A percentile compares a stretch with the other conserved stretches of the same genome.
phyloP scores from a whole-genome alignment of 345 rosid genomes.

The Gossypium rotundifolium region DNA sequence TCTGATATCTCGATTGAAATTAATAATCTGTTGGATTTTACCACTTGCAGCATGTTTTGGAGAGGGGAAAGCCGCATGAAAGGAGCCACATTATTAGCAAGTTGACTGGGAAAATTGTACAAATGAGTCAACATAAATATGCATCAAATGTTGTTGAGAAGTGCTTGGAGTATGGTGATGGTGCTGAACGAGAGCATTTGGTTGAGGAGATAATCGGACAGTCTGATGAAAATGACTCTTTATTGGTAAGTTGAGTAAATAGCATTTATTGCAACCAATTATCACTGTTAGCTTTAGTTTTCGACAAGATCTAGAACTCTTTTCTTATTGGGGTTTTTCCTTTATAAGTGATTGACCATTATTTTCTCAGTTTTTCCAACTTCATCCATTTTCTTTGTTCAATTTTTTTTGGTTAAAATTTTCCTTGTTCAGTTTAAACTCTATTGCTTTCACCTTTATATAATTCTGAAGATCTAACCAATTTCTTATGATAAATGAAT shows the following conservation, averaged over 20 bases:
- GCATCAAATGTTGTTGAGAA: conserved; percentile 96
- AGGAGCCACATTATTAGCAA: conserved; percentile 69
- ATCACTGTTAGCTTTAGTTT: background rate
- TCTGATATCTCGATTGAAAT: background rate
- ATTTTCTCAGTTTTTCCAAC: background rate
- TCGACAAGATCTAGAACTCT: background rate
- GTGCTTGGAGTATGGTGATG: conserved; percentile 79
- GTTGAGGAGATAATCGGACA: conserved; percentile 78
- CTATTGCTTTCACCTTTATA: background rate
- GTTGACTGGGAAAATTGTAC: conserved; percentile 72
- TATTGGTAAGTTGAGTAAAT: conserved; percentile 55
- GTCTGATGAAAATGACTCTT: conserved; percentile 69
- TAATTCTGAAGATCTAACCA: background rate
- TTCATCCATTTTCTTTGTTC: background rate
- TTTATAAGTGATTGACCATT: background rate
- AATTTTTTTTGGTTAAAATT: background rate
- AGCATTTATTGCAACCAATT: background rate
- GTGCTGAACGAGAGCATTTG: conserved; percentile 61
- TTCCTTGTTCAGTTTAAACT: background rate
- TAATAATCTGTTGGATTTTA: conserved; percentile 4
- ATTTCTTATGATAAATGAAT: background rate
- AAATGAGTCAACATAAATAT: conserved; percentile 96
- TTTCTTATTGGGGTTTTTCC: background rate
- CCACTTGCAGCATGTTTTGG: conserved; percentile 76
- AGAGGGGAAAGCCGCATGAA: conserved; percentile 76